Evolutionary conservation across 805 yeast species (phyloP).

Genomic region (Schizosaccharomyces cryophilus): DNA sequence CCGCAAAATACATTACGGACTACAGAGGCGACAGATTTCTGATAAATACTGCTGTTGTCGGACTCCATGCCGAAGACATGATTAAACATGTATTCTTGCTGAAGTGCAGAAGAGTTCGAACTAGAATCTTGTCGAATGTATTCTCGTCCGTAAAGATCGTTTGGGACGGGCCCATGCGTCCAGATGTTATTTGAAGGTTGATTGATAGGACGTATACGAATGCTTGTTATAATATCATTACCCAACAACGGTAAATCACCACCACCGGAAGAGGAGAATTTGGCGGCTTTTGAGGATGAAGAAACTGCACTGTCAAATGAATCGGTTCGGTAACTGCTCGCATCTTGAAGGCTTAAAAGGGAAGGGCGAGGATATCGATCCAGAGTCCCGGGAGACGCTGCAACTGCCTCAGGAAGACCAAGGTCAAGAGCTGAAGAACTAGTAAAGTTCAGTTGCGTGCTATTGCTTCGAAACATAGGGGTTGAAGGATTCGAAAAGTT

Average conservation of each 20-base stretch:
- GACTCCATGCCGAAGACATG: not conserved
- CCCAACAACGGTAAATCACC: not conserved
- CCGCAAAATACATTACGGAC: slow-evolving; percentile 2
- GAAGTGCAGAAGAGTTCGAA: not conserved
- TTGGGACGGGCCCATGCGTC: not conserved
- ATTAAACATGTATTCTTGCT: not conserved
- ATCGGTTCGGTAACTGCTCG: not conserved
- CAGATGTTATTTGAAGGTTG: not conserved
- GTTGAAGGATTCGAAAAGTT: not conserved
- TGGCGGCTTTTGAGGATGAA: not conserved
- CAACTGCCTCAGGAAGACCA: not conserved
- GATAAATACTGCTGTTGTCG: not conserved
- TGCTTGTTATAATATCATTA: not conserved
- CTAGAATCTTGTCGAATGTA: not conserved
- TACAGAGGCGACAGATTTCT: not conserved
- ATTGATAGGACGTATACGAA: not conserved
- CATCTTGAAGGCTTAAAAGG: not conserved
- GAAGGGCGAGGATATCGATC: not conserved
- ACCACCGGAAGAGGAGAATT: too few relatives aligned
- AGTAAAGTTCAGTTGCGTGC: not conserved
- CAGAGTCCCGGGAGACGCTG: not conserved
- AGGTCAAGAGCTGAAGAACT: not conserved
- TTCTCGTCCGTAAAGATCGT: not conserved
- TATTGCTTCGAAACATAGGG: not conserved
- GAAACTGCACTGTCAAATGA: not conserved